These are phyloP conservation scores for Microsporum canis DNA, from an alignment of 2,329 filamentous ascomycete genomes.

Conservation along the genomic window DNA sequence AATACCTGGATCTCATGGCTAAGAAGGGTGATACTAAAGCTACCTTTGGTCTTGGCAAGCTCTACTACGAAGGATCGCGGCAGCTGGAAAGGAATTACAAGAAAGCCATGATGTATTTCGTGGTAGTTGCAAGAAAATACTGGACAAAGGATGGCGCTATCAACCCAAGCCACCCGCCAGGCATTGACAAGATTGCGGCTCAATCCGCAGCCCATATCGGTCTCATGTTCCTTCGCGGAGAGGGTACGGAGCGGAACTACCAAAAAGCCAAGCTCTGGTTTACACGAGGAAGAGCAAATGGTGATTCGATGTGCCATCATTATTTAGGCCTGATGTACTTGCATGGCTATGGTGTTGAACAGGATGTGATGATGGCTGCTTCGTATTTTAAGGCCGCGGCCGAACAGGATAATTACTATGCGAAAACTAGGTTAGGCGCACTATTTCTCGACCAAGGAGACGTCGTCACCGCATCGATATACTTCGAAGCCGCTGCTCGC, in stretches of 20 bases:
- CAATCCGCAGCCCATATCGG: constrained; percentile 82
- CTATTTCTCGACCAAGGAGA: constrained; percentile 85
- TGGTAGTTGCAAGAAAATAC: constrained; percentile 65
- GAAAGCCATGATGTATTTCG: constrained; percentile 68
- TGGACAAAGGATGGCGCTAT: constrained; percentile 71
- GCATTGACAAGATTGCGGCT: constrained; percentile 64
- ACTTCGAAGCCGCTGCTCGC: constrained; percentile 75
- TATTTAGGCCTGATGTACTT: constrained; percentile 74
- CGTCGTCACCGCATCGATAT: constrained; percentile 63
- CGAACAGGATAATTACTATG: constrained; percentile 67
- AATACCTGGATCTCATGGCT: constrained; percentile 83
- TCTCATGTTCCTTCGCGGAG: constrained; percentile 78
- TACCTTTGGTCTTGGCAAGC: constrained; percentile 70
- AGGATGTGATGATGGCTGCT: constrained; percentile 60
- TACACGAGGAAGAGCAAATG: constrained; percentile 60
- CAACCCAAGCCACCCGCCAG: constrained; percentile 55
- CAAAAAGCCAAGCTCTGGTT: constrained; percentile 72
- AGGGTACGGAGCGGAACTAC: constrained; percentile 70
- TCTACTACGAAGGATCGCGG: constrained; percentile 79
- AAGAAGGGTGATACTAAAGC: constrained; percentile 82
- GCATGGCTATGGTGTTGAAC: constrained; percentile 59
- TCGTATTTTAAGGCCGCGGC: constrained; percentile 67
- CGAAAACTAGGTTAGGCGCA: constrained; percentile 71
- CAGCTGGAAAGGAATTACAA: constrained; percentile 61
- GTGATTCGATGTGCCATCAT: constrained; percentile 75